These are phyloP conservation scores for Terana coerulea DNA, from an alignment of 768 basidiomycete species.

Conservation along the genomic window DNA sequence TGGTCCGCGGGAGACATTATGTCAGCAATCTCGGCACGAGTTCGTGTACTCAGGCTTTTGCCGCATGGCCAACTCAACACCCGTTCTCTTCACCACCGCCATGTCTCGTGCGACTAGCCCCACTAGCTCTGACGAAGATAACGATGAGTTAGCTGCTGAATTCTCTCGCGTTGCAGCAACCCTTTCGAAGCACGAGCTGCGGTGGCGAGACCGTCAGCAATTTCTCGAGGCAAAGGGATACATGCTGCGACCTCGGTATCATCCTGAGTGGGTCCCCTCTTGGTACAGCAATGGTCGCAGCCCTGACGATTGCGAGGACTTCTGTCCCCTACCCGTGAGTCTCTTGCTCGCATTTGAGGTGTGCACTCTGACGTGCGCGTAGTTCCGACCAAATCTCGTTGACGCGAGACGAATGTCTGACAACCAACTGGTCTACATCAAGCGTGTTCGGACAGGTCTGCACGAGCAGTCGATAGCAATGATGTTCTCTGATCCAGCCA, in stretches of 20 bases:
- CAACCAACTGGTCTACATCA: slow-evolving; percentile 26
- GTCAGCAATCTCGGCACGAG: too few species aligned
- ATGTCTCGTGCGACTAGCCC: too few species aligned
- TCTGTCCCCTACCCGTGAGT: background rate
- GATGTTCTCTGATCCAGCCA: background rate
- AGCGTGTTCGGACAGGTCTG: slow-evolving; percentile 15
- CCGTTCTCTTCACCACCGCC: too few species aligned
- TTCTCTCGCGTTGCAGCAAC: background rate
- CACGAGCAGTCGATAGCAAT: slow-evolving; percentile 16
- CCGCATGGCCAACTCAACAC: too few species aligned
- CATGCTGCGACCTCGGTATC: slow-evolving; percentile 19
- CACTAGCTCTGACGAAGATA: too few species aligned
- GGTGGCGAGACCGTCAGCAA: slow-evolving; percentile 14
- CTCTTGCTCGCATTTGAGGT: background rate
- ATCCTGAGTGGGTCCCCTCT: slow-evolving; percentile 27
- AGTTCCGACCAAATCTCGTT: slow-evolving; percentile 11
- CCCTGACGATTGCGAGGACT: background rate
- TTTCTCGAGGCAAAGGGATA: slow-evolving; percentile 15
- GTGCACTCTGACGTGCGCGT: background rate
- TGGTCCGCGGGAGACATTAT: too few species aligned
- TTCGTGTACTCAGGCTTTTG: too few species aligned
- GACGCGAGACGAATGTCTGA: slow-evolving; percentile 32
- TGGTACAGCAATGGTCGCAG: slow-evolving; percentile 15
- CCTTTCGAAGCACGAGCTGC: background rate
- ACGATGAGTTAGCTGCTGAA: too few species aligned